Base-by-base conservation (phyloP, 2,329 filamentous ascomycete genomes). In the Sordariomycetes sp. region DNA sequence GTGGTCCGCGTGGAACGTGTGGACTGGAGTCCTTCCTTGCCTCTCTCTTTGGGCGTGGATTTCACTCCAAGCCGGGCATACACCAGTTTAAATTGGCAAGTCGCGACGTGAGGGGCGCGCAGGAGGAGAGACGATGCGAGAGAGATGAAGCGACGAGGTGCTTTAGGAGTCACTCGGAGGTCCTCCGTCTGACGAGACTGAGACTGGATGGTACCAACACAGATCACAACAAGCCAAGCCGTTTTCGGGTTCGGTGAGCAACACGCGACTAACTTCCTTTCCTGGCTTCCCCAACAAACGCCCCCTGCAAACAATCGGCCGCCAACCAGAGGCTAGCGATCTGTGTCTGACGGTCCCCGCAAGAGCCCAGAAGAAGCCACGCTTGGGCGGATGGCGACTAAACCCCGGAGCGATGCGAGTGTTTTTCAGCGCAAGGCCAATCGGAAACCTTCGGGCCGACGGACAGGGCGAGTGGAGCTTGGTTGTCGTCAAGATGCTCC, bases 221-320 rank as follows among this genome's bases (percentile, higher is more conserved):
- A 37, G 20, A 34, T 32, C 54, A 55, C 24, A 25, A 25, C 28
- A 32, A 55, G 28, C 37, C 54, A 55, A 55, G 22, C 54, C 54
- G 37, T 25, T 55, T 43, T 55, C 37, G 54, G 40, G 18, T 46
- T 46, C 22, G 46, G 46, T 50, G 46, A 24, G 20, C 46, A 50
- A 50, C 71, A 73, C 71, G 71, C 71, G 71, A 73, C 69, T 69
- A 69, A 61, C 72, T 73, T 60, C 71, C 70, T 61, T 69, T 71
- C 66, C 65, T 22, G 46, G 46, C 22, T 20, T 46, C 62, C 16
- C 40, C 16, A 46, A n/a, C n/a, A 46, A 7, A 43, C 12, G 37
- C 37, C 16, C 40, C 40, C 40, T 46, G 2, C 16, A n/a, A n/a
- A n/a, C 16, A 8, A 46, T 7, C 40, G n/a, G 40, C 40, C 18